Percentiles rank a stretch among this genome's conserved stretches.
These are phyloP conservation scores for Termitomyces sp. DNA, from an alignment of 768 basidiomycete species.

Conservation along the genomic window DNA sequence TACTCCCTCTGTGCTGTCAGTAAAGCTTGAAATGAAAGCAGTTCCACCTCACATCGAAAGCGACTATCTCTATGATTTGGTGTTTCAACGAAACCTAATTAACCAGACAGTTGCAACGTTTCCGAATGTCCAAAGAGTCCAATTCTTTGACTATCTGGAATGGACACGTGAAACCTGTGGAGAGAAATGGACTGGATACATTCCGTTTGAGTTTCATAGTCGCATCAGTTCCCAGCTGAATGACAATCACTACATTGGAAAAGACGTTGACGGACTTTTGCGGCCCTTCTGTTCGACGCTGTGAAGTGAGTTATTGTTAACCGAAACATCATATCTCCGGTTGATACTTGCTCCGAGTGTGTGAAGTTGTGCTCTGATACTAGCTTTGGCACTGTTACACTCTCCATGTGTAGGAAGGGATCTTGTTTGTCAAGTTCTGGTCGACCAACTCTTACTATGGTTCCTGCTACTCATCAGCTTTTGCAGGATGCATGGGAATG, in stretches of 20 bases:
- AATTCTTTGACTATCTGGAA: slow-evolving; percentile 2
- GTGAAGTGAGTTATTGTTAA: background rate
- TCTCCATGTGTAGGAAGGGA: too few species aligned
- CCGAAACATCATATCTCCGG: background rate
- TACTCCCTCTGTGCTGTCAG: slow-evolving; percentile 2
- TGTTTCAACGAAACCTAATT: slow-evolving; percentile 6
- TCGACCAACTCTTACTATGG: too few species aligned
- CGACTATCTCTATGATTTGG: background rate
- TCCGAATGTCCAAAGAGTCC: slow-evolving; percentile 7
- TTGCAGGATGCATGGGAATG: too few species aligned
- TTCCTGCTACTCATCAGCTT: too few species aligned
- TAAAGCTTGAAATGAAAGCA: background rate
- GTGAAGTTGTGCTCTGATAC: background rate
- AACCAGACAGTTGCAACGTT: background rate
- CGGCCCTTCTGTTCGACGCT: background rate
- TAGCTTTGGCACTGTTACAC: too few species aligned
- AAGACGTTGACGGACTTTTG: slow-evolving; percentile 6
- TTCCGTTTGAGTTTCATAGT: background rate
- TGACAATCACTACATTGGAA: background rate
- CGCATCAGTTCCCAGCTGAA: background rate
- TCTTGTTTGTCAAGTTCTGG: too few species aligned
- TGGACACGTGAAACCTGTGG: slow-evolving; percentile 4
- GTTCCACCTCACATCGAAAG: background rate
- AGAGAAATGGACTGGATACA: slow-evolving; percentile 4
- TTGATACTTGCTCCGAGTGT: background rate